phyloP scores from a whole-genome alignment of 306 rosid species.

The Vigna trinervia region DNA sequence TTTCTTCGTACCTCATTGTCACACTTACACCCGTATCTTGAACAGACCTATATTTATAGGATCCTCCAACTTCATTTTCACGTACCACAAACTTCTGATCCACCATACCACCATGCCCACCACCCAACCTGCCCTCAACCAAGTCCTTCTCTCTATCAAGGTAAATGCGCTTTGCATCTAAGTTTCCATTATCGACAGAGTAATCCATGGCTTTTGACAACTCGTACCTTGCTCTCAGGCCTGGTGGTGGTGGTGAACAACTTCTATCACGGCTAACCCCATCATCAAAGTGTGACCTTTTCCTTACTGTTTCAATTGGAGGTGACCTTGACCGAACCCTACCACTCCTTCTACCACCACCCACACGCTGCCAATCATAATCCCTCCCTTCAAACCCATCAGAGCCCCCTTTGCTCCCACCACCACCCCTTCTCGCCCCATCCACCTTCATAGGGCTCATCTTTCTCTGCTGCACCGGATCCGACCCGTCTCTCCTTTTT shows the following conservation, averaged over 20 bases:
- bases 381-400: slow-evolving; percentile 62
- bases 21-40: slow-evolving; percentile 48
- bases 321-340: slow-evolving; percentile 61
- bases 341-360: slow-evolving; percentile 58
- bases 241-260: slow-evolving; percentile 56
- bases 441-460: slow-evolving; percentile 62
- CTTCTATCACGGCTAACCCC: slow-evolving; percentile 48
- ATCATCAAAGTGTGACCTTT: slow-evolving; percentile 61
- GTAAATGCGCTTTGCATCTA: slow-evolving; percentile 45
- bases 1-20: slow-evolving; percentile 49
- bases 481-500: slow-evolving; percentile 49
- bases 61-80: slow-evolving; percentile 55
- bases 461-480: slow-evolving; percentile 54
- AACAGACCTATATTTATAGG: slow-evolving; percentile 61
- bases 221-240: slow-evolving; percentile 57
- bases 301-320: slow-evolving; percentile 52
- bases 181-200: slow-evolving; percentile 50
- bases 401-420: slow-evolving; percentile 50
- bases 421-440: slow-evolving; percentile 50
- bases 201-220: slow-evolving; percentile 44
- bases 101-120: slow-evolving; percentile 45
- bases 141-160: slow-evolving; percentile 57
- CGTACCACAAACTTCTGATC: slow-evolving; percentile 53
- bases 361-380: slow-evolving; percentile 61
- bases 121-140: slow-evolving; percentile 55